phyloP scores from a whole-genome alignment of 164 flowering plant species.

The Macadamia integrifolia region DNA sequence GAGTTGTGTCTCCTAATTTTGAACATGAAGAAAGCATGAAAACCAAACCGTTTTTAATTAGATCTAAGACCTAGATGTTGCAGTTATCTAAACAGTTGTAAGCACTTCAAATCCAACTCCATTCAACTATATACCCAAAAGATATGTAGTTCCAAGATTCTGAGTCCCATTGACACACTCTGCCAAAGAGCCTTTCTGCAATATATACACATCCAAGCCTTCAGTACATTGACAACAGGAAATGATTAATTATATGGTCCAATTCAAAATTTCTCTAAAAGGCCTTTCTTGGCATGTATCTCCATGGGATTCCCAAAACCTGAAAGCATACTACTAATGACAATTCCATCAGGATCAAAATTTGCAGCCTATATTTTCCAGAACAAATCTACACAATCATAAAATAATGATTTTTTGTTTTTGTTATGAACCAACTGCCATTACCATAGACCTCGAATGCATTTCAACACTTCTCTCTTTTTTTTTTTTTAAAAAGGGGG shows the following conservation, averaged over 20 bases:
- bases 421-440: no score
- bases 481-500: no score
- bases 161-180: conserved; percentile 14
- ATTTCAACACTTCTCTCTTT: no score
- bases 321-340: conserved; percentile 54
- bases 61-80: conserved; percentile 33
- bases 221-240: conserved; percentile 64
- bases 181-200: conserved; percentile 46
- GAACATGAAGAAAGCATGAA: conserved; percentile 56
- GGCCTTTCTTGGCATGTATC: conserved; percentile 43
- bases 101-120: conserved; percentile 36
- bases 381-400: conserved; percentile 40
- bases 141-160: conserved; percentile 69
- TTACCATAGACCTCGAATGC: no score
- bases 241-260: conserved; percentile 32
- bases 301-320: conserved; percentile 40
- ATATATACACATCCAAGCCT: conserved; percentile 40
- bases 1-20: conserved; percentile 24
- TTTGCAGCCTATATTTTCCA: conserved; percentile 37
- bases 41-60: conserved; percentile 38
- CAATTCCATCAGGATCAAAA: conserved; percentile 57
- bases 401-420: neutral
- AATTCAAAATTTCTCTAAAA: conserved; percentile 41
- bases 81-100: conserved; percentile 53
- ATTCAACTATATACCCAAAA: conserved; percentile 34